Evolutionary conservation across 2,329 filamentous ascomycete species (phyloP).

Genomic region (Plectosphaerella cucumerina): DNA sequence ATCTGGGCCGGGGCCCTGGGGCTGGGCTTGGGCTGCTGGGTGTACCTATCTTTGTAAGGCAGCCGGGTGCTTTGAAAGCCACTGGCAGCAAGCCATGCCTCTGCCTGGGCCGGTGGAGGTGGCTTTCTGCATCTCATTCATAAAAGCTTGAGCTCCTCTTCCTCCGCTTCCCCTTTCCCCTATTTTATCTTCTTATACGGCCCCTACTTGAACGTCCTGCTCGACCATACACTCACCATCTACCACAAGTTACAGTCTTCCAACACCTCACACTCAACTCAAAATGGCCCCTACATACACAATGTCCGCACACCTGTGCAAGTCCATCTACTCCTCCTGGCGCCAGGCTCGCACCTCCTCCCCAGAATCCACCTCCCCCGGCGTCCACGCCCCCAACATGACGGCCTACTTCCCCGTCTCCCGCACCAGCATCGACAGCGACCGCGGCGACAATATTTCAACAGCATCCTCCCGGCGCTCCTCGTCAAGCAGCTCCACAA

Average conservation of each 20-base stretch:
- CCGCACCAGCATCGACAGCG: slow-evolving; percentile 37
- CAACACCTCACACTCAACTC: not conserved
- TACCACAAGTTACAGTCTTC: not conserved
- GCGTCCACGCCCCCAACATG: slow-evolving; percentile 21
- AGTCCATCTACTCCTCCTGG: slow-evolving; percentile 57
- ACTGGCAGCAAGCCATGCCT: not conserved
- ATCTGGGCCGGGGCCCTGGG: not conserved
- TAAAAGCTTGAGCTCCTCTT: not conserved
- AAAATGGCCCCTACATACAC: slow-evolving; percentile 56
- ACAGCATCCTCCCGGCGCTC: slow-evolving; percentile 18
- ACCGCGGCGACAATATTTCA: slow-evolving; percentile 30
- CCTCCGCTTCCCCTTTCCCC: not conserved
- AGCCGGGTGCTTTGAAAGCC: not conserved
- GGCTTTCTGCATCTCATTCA: not conserved
- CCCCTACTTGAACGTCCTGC: not conserved
- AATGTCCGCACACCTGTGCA: slow-evolving; percentile 58
- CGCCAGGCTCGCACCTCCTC: slow-evolving; percentile 41
- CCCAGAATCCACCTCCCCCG: slow-evolving; percentile 22
- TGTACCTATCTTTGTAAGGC: not conserved
- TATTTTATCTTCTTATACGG: not conserved
- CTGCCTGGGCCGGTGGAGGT: not conserved
- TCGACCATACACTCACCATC: not conserved
- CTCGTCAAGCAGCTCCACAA: slow-evolving; percentile 16
- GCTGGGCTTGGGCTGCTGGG: not conserved
- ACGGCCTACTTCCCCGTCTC: slow-evolving; percentile 16